phyloP scores from a whole-genome alignment of 108 stramenopile genomes.

The Cyclotella sp. region DNA sequence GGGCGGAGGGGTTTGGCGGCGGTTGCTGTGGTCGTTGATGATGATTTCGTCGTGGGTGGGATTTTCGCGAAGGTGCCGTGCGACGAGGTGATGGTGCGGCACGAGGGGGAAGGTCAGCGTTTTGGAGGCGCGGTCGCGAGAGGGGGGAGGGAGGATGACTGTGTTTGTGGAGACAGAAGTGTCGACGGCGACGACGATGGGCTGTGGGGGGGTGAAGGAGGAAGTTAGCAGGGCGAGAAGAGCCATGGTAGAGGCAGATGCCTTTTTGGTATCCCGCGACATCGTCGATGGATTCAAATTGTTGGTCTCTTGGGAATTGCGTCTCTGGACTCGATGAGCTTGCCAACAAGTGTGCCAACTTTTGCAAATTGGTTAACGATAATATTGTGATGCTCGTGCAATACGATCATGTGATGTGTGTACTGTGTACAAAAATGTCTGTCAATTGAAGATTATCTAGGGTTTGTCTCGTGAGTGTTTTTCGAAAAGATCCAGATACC shows the following conservation, averaged over 20 bases:
- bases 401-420: too few species aligned
- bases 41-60: neutral
- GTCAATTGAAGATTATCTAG: too few species aligned
- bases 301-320: neutral
- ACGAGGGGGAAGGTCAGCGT: constrained; percentile 10
- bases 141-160: neutral
- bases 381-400: too few species aligned
- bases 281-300: neutral
- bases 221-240: neutral
- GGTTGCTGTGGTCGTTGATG: too few species aligned
- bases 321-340: too few species aligned
- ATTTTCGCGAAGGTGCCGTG: neutral
- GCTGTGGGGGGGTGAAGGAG: neutral
- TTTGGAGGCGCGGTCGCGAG: neutral
- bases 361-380: too few species aligned
- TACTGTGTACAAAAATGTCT: too few species aligned
- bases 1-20: too few species aligned
- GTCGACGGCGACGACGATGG: neutral
- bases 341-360: too few species aligned
- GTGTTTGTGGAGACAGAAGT: neutral
- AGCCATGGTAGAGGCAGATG: too few species aligned
- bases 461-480: neutral
- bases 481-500: neutral
- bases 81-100: neutral
- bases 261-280: too few species aligned